Evolutionary conservation across 768 basidiomycete genomes (phyloP).

Genomic region (Trametopsis cervina): DNA sequence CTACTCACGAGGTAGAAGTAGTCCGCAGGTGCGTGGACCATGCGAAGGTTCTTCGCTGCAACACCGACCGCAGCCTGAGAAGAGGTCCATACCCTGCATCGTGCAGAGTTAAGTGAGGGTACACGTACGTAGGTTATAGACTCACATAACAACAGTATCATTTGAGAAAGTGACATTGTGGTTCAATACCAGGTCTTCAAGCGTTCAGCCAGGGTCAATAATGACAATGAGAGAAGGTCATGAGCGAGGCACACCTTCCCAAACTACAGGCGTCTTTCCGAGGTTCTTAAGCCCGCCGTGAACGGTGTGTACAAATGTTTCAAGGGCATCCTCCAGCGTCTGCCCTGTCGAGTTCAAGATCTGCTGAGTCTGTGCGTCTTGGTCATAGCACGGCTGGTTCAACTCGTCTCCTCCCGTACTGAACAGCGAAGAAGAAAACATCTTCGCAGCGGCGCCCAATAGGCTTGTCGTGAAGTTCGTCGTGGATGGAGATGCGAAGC

Average conservation of each 20-base stretch:
- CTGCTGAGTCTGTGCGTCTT: conserved; percentile 28
- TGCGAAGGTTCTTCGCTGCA: conserved; percentile 47
- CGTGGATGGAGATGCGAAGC: conserved; percentile 29
- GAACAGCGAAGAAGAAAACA: conserved; percentile 31
- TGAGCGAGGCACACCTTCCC: conserved; percentile 29
- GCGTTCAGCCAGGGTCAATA: no score
- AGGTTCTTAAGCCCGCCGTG: conserved; percentile 24
- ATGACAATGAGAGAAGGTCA: not conserved
- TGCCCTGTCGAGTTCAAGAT: conserved; percentile 25
- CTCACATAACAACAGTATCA: conserved; percentile 46
- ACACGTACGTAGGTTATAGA: no score
- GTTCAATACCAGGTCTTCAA: conserved; percentile 28
- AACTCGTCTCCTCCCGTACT: conserved; percentile 45
- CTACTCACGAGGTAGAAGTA: conserved; percentile 68
- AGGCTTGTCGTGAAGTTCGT: conserved; percentile 28
- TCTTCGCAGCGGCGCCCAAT: conserved; percentile 22
- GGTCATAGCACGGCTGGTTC: conserved; percentile 33
- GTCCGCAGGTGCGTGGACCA: conserved; percentile 68
- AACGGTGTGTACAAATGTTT: conserved; percentile 28
- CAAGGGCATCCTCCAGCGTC: conserved; percentile 34
- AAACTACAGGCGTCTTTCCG: conserved; percentile 45
- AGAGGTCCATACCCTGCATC: conserved; percentile 71
- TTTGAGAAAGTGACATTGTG: conserved; percentile 29
- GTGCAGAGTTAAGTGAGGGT: no score
- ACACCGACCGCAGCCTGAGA: conserved; percentile 54